phyloP scores from a whole-genome alignment of 306 rosid genomes.

The Cicer judaicum region DNA sequence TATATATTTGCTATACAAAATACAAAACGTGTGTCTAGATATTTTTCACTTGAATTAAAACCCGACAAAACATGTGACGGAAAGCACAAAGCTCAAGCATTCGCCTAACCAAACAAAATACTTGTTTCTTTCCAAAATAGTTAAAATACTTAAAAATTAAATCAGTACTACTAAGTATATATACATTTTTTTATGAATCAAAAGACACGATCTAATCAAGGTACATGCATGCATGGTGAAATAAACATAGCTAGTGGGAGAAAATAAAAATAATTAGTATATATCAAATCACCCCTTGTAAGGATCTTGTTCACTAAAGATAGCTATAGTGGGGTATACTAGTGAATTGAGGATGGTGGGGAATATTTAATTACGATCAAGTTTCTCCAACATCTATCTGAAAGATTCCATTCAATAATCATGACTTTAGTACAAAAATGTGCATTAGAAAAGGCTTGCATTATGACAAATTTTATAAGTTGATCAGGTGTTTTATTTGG shows the following conservation, averaged over 20 bases:
- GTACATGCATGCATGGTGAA: constrained; percentile 46
- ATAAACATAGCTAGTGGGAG: constrained; percentile 32
- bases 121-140: constrained; percentile 31
- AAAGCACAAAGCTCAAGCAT: constrained; percentile 61
- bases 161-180: background rate
- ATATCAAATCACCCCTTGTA: constrained; percentile 43
- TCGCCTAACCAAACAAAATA: constrained; percentile 53
- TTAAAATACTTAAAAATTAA: background rate
- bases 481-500: constrained; percentile 37
- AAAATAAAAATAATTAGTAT: constrained; percentile 26
- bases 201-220: constrained; percentile 57
- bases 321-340: constrained; percentile 45
- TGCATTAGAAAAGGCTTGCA: constrained; percentile 33
- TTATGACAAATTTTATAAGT: constrained; percentile 35
- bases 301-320: constrained; percentile 45
- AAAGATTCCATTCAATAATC: constrained; percentile 56
- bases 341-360: constrained; percentile 43
- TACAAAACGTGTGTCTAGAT: constrained; percentile 28
- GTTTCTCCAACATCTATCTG: constrained; percentile 38
- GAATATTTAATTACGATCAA: constrained; percentile 36
- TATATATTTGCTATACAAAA: constrained; percentile 25
- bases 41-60: constrained; percentile 40
- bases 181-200: constrained; percentile 40
- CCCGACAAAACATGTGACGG: constrained; percentile 68
- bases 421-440: constrained; percentile 44